Base-by-base conservation (phyloP, 129 eudicot species). In the Chrysanthemum makinoi region DNA sequence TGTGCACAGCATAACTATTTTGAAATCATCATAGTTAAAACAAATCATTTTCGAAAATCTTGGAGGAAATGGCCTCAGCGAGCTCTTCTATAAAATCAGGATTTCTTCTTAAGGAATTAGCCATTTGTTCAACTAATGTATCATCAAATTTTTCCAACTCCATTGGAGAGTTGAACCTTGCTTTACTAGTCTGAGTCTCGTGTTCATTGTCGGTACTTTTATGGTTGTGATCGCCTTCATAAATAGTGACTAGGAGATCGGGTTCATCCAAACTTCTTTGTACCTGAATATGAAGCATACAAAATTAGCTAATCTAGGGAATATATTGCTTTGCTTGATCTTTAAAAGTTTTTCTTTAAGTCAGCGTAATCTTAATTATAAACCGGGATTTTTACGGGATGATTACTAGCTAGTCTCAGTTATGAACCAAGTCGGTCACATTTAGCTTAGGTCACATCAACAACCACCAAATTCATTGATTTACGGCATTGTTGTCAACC, bases 191-290 rank as follows among this genome's bases (percentile, higher is more conserved):
- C 19, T 28, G 51, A 72, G 13, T 28, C 52, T 17, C 28, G n/a
- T 53, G 46, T 22, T 68, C 73, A n/a, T 24, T 50, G 14, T 52
- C 30, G 17, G n/a, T 10, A 44, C n/a, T 22, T 2, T 52, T 61
- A 9, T 91, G 96, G 75, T 91, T 91, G 87, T 91, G 98, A 24
- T 91, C 98, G 16, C 98, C 96, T 83, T 91, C 98, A 48, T 91
- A 91, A 60, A 92, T 89, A 35, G 96, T 95, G 2, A 91, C 96
- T 63, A 89, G 66, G 20, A 91, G 96, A 83, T 75, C 81, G 91
- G 73, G 46, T 76, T 91, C 98, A 66, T 91, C 96, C 22, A 91
- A 59, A 73, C 96, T 91, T 84, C 96, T 84, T 80, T 91, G 98
- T 57, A 91, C 97, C 97, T 91, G 70, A 64, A 39, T 35, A 39